A percentile compares a stretch with the other conserved stretches of the same genome.
Conservation (phyloP, 345 rosid species). For the Hibiscus trionum region DNA sequence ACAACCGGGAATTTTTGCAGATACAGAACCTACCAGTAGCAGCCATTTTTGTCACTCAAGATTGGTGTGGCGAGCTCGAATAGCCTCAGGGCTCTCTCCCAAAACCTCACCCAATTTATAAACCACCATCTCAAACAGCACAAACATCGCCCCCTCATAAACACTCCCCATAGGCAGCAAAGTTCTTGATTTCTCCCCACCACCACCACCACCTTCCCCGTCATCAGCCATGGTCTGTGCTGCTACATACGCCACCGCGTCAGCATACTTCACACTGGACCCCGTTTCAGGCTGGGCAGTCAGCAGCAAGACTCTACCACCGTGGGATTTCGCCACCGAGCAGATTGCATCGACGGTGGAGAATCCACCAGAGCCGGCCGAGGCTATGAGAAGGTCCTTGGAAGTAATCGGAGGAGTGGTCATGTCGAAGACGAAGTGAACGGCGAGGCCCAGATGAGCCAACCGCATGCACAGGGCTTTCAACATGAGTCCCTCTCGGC, state of each 20-base stretch:
- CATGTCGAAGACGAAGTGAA: conserved; percentile 76
- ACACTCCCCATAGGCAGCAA: conserved; percentile 92
- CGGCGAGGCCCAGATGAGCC: conserved; percentile 65
- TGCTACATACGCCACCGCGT: conserved; percentile 52
- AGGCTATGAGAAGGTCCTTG: conserved; percentile 62
- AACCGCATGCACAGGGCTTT: conserved; percentile 84
- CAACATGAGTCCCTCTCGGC: conserved; percentile 84
- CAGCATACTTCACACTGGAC: conserved; percentile 53
- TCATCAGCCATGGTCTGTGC: conserved; percentile 84
- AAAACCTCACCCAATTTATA: conserved; percentile 50
- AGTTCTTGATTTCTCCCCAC: conserved; percentile 16
- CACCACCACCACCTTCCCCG: conserved; percentile 18
- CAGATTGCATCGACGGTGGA: conserved; percentile 82
- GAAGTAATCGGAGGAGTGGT: conserved; percentile 68
- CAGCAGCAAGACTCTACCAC: conserved; percentile 54
- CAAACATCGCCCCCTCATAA: conserved; percentile 80
- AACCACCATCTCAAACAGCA: conserved; percentile 88
- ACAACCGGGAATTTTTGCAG: background rate
- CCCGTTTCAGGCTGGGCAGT: conserved; percentile 68
- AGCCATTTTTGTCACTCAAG: conserved; percentile 41
- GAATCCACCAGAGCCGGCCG: conserved; percentile 82
- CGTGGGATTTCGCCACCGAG: conserved; percentile 46
- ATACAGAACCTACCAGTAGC: background rate
- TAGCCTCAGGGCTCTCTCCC: conserved; percentile 53
- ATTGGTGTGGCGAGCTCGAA: conserved; percentile 86